Evolutionary conservation across 1,284 basidiomycete species (phyloP).

Genomic region (Thelephora terrestris): DNA sequence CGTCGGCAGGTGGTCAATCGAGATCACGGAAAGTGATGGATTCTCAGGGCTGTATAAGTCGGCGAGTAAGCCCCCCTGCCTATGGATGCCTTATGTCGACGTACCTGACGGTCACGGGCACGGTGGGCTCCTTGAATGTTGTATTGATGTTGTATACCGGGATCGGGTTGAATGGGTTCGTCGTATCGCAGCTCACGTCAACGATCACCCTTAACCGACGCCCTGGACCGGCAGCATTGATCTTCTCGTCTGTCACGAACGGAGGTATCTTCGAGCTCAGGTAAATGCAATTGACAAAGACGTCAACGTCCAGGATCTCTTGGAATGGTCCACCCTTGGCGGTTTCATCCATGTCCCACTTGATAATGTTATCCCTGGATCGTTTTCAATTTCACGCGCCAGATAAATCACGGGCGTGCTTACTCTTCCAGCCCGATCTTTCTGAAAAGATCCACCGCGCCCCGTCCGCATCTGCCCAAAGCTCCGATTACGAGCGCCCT

Average conservation of each 20-base stretch:
- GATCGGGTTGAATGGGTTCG: constrained; percentile 97
- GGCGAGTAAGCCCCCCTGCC: not conserved
- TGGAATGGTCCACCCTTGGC: constrained; percentile 95
- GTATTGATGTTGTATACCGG: constrained; percentile 96
- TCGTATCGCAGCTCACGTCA: constrained; percentile 99
- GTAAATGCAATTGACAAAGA: constrained; percentile 99
- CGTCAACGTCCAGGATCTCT: constrained; percentile 94
- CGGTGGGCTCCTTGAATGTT: constrained; percentile 90
- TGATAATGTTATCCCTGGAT: constrained; percentile 81
- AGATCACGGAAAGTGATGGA: constrained; percentile 76
- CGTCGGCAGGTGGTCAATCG: constrained; percentile 97
- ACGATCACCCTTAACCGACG: constrained; percentile 82
- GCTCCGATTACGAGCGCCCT: constrained; percentile 95
- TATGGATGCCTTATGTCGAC: constrained; percentile 19
- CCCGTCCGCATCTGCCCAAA: constrained; percentile 91
- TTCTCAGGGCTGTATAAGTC: constrained; percentile 36
- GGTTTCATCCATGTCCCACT: constrained; percentile 98
- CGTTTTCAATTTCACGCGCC: constrained; percentile 2
- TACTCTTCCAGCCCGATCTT: constrained; percentile 91
- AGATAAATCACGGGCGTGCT: constrained; percentile 17
- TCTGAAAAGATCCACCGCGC: constrained; percentile 90
- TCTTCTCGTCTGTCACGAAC: constrained; percentile 74
- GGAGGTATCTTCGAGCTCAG: constrained; percentile 83
- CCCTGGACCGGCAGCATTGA: constrained; percentile 58
- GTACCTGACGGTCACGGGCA: constrained; percentile 74